phyloP scores from a whole-genome alignment of 495 filamentous ascomycete species.

The Aspergillus mulundensis region DNA sequence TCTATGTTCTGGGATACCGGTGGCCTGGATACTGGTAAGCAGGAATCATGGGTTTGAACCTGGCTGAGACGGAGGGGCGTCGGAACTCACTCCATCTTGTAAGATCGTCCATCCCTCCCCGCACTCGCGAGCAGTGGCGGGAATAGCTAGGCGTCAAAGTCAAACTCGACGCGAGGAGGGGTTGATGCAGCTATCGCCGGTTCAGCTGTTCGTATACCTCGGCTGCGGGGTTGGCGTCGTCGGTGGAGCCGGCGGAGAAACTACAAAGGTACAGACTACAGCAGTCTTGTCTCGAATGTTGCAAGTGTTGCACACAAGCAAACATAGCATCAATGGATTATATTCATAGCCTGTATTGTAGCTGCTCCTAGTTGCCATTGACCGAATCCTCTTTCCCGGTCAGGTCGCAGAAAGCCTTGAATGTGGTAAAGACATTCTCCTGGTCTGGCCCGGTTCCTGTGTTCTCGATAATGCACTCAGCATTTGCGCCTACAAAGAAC shows the following conservation, averaged over 20 bases:
- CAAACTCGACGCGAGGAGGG: not conserved
- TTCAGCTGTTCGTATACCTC: not conserved
- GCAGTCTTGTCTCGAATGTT: not conserved
- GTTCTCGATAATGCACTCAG: slow-evolving; percentile 75
- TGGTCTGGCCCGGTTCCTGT: slow-evolving; percentile 39
- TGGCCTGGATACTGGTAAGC: not conserved
- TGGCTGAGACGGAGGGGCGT: not conserved
- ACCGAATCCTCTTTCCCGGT: slow-evolving; percentile 49
- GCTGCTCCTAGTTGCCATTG: slow-evolving; percentile 30
- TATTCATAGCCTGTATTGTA: not conserved
- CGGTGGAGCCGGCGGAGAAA: not conserved
- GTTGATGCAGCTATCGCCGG: not conserved
- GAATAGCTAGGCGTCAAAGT: not conserved
- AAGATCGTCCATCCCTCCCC: not conserved
- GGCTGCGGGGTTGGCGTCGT: not conserved
- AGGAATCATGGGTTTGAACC: not conserved
- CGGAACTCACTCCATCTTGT: not conserved
- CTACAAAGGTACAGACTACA: not conserved
- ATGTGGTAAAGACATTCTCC: slow-evolving; percentile 72
- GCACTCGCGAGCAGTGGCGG: not conserved
- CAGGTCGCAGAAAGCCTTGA: slow-evolving; percentile 94
- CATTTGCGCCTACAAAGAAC: slow-evolving; percentile 89
- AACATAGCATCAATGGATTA: not conserved
- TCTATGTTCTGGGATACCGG: too few relatives aligned
- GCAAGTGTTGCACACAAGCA: too few relatives aligned